A percentile compares a stretch with the other conserved stretches of the same genome.
Evolutionary conservation across 2,329 filamentous ascomycete species (phyloP).

Genomic region (Nemania diffusa): DNA sequence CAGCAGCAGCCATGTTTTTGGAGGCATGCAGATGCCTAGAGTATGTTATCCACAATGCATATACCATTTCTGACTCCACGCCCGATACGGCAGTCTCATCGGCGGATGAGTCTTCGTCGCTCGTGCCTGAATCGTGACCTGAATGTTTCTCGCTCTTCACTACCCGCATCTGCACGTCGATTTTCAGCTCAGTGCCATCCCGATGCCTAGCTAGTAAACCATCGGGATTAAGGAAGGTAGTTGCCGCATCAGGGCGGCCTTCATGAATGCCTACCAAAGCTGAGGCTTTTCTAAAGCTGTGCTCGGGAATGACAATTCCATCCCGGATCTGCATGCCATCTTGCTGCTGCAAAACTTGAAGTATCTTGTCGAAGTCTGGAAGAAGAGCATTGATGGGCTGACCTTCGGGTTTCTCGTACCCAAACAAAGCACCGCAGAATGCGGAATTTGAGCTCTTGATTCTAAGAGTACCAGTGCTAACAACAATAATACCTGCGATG

Average conservation of each 20-base stretch:
- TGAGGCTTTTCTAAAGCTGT: constrained; percentile 90
- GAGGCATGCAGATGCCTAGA: constrained; percentile 89
- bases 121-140: constrained; percentile 44
- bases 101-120: constrained; percentile 49
- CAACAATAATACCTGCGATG: constrained; percentile 94
- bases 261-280: constrained; percentile 86
- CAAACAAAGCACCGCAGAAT: constrained; percentile 92
- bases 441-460: constrained; percentile 95
- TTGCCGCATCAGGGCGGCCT: constrained; percentile 79
- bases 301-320: constrained; percentile 96
- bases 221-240: constrained; percentile 83
- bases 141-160: constrained; percentile 84
- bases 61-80: constrained; percentile 80
- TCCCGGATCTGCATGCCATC: constrained; percentile 86
- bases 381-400: constrained; percentile 82
- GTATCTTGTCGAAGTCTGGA: constrained; percentile 85
- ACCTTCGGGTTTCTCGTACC: constrained; percentile 84
- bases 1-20: constrained; percentile 64
- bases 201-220: constrained; percentile 87
- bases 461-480: constrained; percentile 79
- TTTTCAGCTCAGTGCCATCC: constrained; percentile 90
- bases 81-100: constrained; percentile 59
- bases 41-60: constrained; percentile 97
- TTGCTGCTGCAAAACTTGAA: constrained; percentile 84
- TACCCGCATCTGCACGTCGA: constrained; percentile 96